These are phyloP conservation scores for Rhodamnia argentea DNA, from an alignment of 345 rosid genomes.

Conservation along the genomic window DNA sequence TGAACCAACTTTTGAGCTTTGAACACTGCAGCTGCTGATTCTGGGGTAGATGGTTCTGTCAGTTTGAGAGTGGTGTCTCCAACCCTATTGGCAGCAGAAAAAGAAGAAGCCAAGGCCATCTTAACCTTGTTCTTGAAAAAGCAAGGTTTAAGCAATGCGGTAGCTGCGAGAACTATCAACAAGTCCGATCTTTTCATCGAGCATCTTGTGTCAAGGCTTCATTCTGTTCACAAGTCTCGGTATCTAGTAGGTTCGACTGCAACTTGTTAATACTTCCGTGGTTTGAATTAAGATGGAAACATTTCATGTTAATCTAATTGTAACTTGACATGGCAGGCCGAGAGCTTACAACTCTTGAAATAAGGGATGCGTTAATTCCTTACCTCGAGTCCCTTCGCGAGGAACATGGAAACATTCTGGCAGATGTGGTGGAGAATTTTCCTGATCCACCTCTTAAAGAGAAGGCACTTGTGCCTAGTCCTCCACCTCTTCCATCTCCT, in stretches of 20 bases:
- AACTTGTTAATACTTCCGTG: neutral
- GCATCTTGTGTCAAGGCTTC: constrained; percentile 78
- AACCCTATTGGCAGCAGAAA: constrained; percentile 61
- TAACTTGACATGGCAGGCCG: constrained; percentile 39
- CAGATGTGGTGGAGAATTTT: constrained; percentile 59
- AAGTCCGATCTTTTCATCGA: constrained; percentile 62
- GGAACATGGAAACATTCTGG: constrained; percentile 48
- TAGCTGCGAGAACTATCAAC: constrained; percentile 60
- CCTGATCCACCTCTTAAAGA: constrained; percentile 46
- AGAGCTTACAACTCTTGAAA: constrained; percentile 87
- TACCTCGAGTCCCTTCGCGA: constrained; percentile 63
- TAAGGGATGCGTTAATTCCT: constrained; percentile 74
- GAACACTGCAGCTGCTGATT: constrained; percentile 23
- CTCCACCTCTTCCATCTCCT: constrained; percentile 14
- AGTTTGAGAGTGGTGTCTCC: constrained; percentile 44
- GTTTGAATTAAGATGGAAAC: neutral
- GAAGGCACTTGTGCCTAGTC: constrained; percentile 10
- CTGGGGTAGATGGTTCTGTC: constrained; percentile 44
- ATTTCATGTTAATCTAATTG: neutral
- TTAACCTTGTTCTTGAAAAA: constrained; percentile 73
- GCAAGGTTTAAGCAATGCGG: constrained; percentile 61
- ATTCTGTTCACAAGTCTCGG: constrained; percentile 67
- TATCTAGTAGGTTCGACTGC: constrained; percentile 89
- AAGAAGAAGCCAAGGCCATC: constrained; percentile 91
- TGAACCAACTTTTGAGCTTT: neutral